Base-by-base conservation (phyloP, 345 rosid species). In the Carallia pectinifolia region DNA sequence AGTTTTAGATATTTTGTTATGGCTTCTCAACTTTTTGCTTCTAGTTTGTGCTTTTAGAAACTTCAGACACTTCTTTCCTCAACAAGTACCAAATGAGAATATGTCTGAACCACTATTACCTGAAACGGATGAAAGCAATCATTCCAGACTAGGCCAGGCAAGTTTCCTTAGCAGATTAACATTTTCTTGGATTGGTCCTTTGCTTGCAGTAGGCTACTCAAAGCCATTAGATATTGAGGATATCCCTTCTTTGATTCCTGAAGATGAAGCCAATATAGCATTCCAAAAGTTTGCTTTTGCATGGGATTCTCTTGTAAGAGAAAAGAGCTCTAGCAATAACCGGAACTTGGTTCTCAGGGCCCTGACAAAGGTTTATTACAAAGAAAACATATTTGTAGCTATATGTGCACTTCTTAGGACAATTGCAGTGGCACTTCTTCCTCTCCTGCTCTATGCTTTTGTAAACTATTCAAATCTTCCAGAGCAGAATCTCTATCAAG, bases 11-110 rank as follows among this genome's bases (percentile, higher is more conserved):
- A 2, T 80, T 12, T 29, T 85, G 12, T 69, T 90, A 48, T 88
- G 85, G 84, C 83, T 80, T 13, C 66, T 83, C n/a, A 77, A 76
- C 77, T 53, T 86, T 44, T 66, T 89, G 77, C 86, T 91, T 71
- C 72, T 91, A 40, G 53, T 86, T 64, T 87, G 84, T 81, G 83
- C 84, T 50, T 80, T 83, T 36, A 76, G 85, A 74, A 87, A 75
- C 72, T 75, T 74, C 36, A 66, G 70, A 61, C 62, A 48, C 37
- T 65, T 72, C 61, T 38, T 36, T 75, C 39, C 67, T 55, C 74
- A 47, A 40, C 72, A 59, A 36, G 5, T 15, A 31, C 34, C 37
- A n/a, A 84, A 76, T 19, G 53, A 66, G 16, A 77, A 75, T 15
- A 76, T 89, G 18, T 78, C 71, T 31, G 84, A 89, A 53, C 88